These are phyloP conservation scores for Spathaspora jeffriesii DNA, from an alignment of 1,139 yeast species.

Conservation along the genomic window DNA sequence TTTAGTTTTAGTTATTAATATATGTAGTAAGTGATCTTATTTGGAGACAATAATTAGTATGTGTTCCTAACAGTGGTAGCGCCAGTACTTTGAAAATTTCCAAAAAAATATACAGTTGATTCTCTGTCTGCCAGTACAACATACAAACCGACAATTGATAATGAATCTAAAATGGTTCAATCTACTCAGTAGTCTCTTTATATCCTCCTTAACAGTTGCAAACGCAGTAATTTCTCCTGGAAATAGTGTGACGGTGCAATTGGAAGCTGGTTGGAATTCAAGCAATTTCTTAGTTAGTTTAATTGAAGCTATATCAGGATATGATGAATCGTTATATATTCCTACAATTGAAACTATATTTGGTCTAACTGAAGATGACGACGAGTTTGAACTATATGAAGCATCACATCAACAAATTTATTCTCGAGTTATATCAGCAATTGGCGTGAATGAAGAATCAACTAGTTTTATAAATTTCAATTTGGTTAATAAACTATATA, in stretches of 20 bases:
- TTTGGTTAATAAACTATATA: conserved; percentile 50
- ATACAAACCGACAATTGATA: conserved; percentile 1
- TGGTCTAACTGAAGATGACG: conserved; percentile 27
- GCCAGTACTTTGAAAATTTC: no score
- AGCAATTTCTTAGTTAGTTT: conserved; percentile 41
- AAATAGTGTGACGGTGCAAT: conserved; percentile 8
- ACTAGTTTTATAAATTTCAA: conserved; percentile 48
- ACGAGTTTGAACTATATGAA: conserved; percentile 24
- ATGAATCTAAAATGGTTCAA: conserved; percentile 1
- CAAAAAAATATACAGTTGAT: no score
- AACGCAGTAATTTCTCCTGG: neutral
- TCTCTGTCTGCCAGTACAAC: neutral
- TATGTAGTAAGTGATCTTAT: no score
- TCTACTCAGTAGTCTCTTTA: neutral
- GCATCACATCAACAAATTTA: conserved; percentile 40
- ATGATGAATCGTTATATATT: conserved; percentile 49
- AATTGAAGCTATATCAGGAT: conserved; percentile 55
- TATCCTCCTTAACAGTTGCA: neutral
- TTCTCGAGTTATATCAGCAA: conserved; percentile 28
- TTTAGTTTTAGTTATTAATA: neutral
- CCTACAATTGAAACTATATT: conserved; percentile 43
- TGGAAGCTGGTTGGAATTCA: conserved; percentile 17
- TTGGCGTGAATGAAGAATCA: conserved; percentile 18
- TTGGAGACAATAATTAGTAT: no score
- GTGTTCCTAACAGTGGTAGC: no score